Base-by-base conservation (phyloP, 148 eudicot genomes). In the Drosera capensis region DNA sequence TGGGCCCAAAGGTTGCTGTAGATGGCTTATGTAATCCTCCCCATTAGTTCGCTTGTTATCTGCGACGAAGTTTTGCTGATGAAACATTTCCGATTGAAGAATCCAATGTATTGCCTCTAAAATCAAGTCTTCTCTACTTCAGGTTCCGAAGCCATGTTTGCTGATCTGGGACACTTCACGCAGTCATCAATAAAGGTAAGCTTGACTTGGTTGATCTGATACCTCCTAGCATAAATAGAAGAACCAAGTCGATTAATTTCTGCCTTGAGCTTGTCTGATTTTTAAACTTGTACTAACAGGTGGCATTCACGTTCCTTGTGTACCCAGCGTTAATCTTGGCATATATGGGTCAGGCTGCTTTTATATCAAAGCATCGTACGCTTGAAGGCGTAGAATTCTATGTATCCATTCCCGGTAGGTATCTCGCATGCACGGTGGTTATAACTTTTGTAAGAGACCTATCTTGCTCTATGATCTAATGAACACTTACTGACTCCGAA, bases 271-370 rank as follows among this genome's bases (percentile, higher is more conserved):
- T n/a, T n/a, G n/a, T n/a, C n/a, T n/a, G n/a, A n/a, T n/a, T n/a
- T n/a, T n/a, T n/a, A n/a, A n/a, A n/a, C n/a, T n/a, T n/a, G n/a
- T n/a, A n/a, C n/a, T n/a, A n/a, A 62, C 76, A 79, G 87, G 64
- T 79, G 51, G 87, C 82, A 22, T 79, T 79, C 64, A 71, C 76
- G 41, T 79, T 60, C 15, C 60, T 79, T 30, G 87, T 79, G 47
- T 79, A 79, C 52, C 87, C 87, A 5, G 48, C 87, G 13, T 71
- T 79, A 62, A 75, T 79, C 64, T 72, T 79, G 24, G 87, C 82
- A 4, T 79, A 79, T 48, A 79, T 79, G 87, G 87, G 87, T 46
- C 87, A 79, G 65, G 87, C 87, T 38, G 87, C 87, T 34, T 79
- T 71, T 62, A 76, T 79, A 40, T 79, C 82, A 52, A 64, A 48